Conservation (phyloP, 106 monocot genomes). For the Allium sativum region DNA sequence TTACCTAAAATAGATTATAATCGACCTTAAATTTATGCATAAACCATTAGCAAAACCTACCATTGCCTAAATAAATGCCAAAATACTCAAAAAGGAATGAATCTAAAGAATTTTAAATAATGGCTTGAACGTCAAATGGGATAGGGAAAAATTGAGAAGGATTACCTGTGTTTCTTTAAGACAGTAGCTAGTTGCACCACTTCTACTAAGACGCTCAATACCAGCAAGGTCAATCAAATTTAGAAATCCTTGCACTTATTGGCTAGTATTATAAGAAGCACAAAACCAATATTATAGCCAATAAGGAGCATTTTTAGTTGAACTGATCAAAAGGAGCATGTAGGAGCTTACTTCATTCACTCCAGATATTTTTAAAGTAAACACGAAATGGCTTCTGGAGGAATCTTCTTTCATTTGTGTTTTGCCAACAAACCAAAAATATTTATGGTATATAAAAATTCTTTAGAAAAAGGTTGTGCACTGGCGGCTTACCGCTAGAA, state of each 20-base stretch:
- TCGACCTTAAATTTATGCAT: too few species aligned
- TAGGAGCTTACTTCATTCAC: constrained; percentile 51
- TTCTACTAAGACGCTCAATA: constrained; percentile 81
- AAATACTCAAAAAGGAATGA: background rate
- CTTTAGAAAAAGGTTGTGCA: background rate
- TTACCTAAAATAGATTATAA: too few species aligned
- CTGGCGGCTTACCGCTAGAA: too few species aligned
- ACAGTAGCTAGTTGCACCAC: constrained; percentile 85
- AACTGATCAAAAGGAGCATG: background rate
- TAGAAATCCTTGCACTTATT: constrained; percentile 88
- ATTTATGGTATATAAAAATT: background rate
- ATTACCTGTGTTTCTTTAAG: constrained; percentile 85
- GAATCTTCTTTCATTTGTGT: constrained; percentile 97
- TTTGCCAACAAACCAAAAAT: constrained; percentile 65
- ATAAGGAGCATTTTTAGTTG: background rate
- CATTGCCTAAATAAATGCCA: constrained; percentile 40
- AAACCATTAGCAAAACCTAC: too few species aligned
- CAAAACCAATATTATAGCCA: background rate
- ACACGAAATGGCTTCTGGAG: constrained; percentile 92
- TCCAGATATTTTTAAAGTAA: constrained; percentile 74
- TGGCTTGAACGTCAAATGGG: too few species aligned
- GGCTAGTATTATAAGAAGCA: constrained; percentile 50
- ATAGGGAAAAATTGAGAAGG: background rate
- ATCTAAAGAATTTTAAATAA: too few species aligned
- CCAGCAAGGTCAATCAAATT: constrained; percentile 96